A percentile compares a stretch with the other conserved stretches of the same genome.
Evolutionary conservation across 176 grass and related monocot genomes (phyloP).

Genomic region (Lolium perenne): DNA sequence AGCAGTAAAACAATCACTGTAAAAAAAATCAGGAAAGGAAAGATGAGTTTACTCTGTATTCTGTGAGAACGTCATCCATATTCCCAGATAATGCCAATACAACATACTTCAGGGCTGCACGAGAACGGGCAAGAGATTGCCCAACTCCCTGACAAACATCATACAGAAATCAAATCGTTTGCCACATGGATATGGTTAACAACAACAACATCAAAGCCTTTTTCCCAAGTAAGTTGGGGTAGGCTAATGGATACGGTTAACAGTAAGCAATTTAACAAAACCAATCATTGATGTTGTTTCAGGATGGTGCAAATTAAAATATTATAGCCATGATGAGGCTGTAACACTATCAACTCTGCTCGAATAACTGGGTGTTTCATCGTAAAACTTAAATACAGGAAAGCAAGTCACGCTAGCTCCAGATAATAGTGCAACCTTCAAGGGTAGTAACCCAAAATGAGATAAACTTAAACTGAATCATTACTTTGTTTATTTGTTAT

Average conservation of each 20-base stretch:
- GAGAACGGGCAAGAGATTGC: constrained; percentile 66
- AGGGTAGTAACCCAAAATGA: constrained; percentile 9
- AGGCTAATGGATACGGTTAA: too few relatives aligned
- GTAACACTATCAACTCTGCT: constrained; percentile 15
- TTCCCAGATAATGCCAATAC: constrained; percentile 87
- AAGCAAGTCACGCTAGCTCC: constrained; percentile 8
- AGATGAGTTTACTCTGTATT: constrained; percentile 79
- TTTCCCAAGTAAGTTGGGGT: too few relatives aligned
- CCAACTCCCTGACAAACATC: constrained; percentile 61
- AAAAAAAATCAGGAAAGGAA: constrained; percentile 37
- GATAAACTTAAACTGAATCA: constrained; percentile 35
- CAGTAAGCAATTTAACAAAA: constrained; percentile 31
- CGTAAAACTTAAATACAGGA: constrained; percentile 32
- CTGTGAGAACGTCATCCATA: constrained; percentile 83
- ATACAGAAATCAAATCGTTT: constrained; percentile 31
- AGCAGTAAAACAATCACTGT: constrained; percentile 27
- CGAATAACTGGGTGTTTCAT: constrained; percentile 24
- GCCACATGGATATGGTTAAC: constrained; percentile 17
- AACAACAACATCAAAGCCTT: too few relatives aligned
- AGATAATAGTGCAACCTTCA: constrained; percentile 31
- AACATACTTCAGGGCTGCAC: constrained; percentile 85
- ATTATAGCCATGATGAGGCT: constrained; percentile 29
- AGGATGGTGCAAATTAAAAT: constrained; percentile 12
- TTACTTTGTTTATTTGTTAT: constrained; percentile 35
- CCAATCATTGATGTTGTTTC: neutral